These are phyloP conservation scores for Acidomyces sp. DNA, from an alignment of 495 filamentous ascomycete species.

Conservation along the genomic window DNA sequence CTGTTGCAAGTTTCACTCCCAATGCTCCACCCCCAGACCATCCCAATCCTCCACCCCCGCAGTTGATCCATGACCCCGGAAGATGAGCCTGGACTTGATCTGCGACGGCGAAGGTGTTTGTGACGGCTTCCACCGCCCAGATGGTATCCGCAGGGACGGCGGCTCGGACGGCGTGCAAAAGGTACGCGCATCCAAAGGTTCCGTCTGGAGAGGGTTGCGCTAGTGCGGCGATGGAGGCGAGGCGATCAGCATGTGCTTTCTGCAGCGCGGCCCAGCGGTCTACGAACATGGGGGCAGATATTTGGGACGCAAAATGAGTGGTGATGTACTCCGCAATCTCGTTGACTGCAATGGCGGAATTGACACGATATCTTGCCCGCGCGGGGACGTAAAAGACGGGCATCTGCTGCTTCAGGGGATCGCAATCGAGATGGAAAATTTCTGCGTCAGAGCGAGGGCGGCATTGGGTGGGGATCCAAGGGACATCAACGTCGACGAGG, in stretches of 20 bases:
- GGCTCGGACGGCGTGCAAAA: slow-evolving; percentile 50
- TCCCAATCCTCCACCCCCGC: slow-evolving; percentile 82
- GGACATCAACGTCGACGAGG: slow-evolving; percentile 69
- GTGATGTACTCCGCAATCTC: slow-evolving; percentile 50
- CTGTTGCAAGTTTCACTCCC: slow-evolving; percentile 76
- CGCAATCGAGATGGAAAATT: slow-evolving; percentile 30
- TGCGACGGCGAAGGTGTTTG: slow-evolving; percentile 61
- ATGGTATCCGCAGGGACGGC: slow-evolving; percentile 57
- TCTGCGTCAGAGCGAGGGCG: slow-evolving; percentile 26
- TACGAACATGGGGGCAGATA: slow-evolving; percentile 22
- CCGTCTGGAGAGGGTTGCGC: slow-evolving; percentile 43
- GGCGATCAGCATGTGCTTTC: slow-evolving; percentile 43
- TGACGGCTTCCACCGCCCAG: slow-evolving; percentile 80
- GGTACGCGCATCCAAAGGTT: slow-evolving; percentile 56
- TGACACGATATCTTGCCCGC: slow-evolving; percentile 60
- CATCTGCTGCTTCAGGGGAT: slow-evolving; percentile 33
- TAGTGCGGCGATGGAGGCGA: slow-evolving; percentile 44
- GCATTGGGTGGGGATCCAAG: slow-evolving; percentile 52
- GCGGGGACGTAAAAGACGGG: slow-evolving; percentile 62
- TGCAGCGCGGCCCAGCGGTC: slow-evolving; percentile 44
- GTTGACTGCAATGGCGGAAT: slow-evolving; percentile 54
- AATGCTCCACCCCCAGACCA: slow-evolving; percentile 83
- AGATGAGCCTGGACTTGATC: slow-evolving; percentile 65
- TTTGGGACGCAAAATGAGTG: slow-evolving; percentile 26
- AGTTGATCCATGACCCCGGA: slow-evolving; percentile 83